These are phyloP conservation scores for Epichloe gansuensis DNA, from an alignment of 2,329 filamentous ascomycete species.

Conservation along the genomic window DNA sequence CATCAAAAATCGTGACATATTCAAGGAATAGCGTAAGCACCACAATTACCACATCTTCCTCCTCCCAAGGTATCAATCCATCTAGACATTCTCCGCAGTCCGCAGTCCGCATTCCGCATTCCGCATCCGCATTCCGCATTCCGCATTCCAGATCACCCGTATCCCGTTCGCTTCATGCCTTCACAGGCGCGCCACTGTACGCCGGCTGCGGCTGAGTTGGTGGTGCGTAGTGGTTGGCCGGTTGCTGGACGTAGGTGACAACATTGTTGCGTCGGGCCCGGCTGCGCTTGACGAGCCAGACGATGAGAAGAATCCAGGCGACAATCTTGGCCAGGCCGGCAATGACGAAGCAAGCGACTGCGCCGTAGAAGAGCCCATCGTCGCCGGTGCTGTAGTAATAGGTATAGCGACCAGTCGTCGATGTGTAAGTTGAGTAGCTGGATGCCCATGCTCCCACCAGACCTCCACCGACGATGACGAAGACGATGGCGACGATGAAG, in stretches of 20 bases:
- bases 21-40: not conserved
- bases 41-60: not conserved
- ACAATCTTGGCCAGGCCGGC: conserved; percentile 1
- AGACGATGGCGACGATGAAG: not conserved
- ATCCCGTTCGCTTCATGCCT: not conserved
- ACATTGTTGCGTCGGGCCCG: not conserved
- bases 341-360: conserved; percentile 1
- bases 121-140: not conserved
- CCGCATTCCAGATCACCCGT: not conserved
- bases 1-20: not conserved
- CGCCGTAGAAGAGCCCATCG: not conserved
- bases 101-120: not conserved
- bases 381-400: not conserved
- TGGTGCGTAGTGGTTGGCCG: not conserved
- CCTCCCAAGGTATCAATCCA: not conserved
- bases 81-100: not conserved
- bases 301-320: conserved; percentile 2
- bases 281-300: not conserved
- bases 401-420: not conserved
- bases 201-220: not conserved
- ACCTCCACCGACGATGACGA: not conserved
- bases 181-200: not conserved
- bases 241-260: not conserved
- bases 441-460: conserved; percentile 2
- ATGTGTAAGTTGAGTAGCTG: not conserved